Evolutionary conservation across 148 eudicot genomes (phyloP), one percentile per base, ranked within the genome.

Genomic region (Agrostemma githago): DNA sequence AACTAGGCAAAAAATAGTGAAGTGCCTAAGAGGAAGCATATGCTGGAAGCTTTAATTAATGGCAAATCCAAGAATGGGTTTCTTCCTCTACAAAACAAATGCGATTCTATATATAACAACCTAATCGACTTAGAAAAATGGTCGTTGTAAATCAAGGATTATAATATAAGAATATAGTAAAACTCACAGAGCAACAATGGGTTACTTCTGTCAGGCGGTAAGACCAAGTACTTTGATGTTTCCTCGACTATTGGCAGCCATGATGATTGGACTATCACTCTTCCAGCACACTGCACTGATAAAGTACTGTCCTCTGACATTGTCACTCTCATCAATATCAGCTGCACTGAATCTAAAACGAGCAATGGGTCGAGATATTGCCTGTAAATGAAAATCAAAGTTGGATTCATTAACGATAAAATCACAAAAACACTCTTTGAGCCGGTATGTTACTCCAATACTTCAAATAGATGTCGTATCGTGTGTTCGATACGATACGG

Each of bases 181-280:
- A 14, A 3, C 26, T 11, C 56, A 39, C 56, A 54, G 44, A n/a
- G 69, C 71, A 54, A 74, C 58, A 44, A 60, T 43, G 39, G 39
- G 60, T 17, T 41, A 62, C 8, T n/a, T 53, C 41, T 62, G 53
- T 87, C 79, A 91, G 59, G 91, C 79, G 62, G 93, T 90, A 46
- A 93, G 92, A 21, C 86, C 82, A 56, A 93, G 91, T 37, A 88
- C 89, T 82, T 85, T 91, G 64, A 91, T 87, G 10, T 87, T 86
- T 79, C 98, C 98, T 75, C 84, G 90, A 82, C 97, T 91, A 65
- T 91, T 93, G 11, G 98, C 98, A 53, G 95, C 83, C 81, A 93
- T 71, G 84, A 93, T 78, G 2, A 89, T 86, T 39, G 92, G 86
- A 75, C 91, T 89, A 71, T 89, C 91, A 69, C 86, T 87, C 83